Percentiles rank a stretch among this genome's conserved stretches.
These are phyloP conservation scores for Alternaria longipes DNA, from an alignment of 2,329 filamentous ascomycete species.

Conservation along the genomic window DNA sequence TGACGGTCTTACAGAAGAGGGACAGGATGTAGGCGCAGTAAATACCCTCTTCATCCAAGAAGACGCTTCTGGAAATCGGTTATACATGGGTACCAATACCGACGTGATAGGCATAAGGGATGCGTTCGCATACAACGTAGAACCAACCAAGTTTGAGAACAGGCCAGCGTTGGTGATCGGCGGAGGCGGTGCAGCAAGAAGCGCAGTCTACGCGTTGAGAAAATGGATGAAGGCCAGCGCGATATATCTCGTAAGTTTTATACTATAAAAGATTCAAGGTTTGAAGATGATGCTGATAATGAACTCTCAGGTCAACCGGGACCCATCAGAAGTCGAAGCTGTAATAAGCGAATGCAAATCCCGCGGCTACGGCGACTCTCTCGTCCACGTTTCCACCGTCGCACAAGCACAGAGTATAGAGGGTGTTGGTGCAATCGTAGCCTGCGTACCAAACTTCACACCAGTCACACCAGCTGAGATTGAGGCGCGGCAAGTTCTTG, in stretches of 20 bases:
- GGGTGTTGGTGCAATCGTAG: constrained; percentile 72
- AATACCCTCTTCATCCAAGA: constrained; percentile 78
- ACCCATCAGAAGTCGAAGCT: constrained; percentile 70
- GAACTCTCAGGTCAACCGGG: constrained; percentile 67
- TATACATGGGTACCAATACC: constrained; percentile 79
- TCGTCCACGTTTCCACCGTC: constrained; percentile 69
- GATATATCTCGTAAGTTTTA: constrained; percentile 69
- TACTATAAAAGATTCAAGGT: not conserved
- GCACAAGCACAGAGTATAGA: constrained; percentile 68
- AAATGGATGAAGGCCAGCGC: constrained; percentile 72
- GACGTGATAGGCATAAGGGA: constrained; percentile 82
- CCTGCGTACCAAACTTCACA: constrained; percentile 79
- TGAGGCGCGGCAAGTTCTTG: constrained; percentile 65
- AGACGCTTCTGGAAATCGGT: constrained; percentile 57
- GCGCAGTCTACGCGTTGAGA: constrained; percentile 77
- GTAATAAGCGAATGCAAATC: constrained; percentile 71
- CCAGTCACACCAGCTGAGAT: constrained; percentile 71
- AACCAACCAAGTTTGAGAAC: constrained; percentile 62
- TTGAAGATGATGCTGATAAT: not conserved
- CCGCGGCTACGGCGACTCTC: constrained; percentile 66
- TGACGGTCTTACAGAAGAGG: constrained; percentile 77
- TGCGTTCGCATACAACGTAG: constrained; percentile 65
- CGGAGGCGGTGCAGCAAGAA: constrained; percentile 80
- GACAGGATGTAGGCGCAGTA: constrained; percentile 76
- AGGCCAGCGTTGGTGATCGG: constrained; percentile 77